A percentile compares a stretch with the other conserved stretches of the same genome.
These are phyloP conservation scores for Bipolaris oryzae DNA, from an alignment of 2,329 filamentous ascomycete genomes.

Conservation along the genomic window DNA sequence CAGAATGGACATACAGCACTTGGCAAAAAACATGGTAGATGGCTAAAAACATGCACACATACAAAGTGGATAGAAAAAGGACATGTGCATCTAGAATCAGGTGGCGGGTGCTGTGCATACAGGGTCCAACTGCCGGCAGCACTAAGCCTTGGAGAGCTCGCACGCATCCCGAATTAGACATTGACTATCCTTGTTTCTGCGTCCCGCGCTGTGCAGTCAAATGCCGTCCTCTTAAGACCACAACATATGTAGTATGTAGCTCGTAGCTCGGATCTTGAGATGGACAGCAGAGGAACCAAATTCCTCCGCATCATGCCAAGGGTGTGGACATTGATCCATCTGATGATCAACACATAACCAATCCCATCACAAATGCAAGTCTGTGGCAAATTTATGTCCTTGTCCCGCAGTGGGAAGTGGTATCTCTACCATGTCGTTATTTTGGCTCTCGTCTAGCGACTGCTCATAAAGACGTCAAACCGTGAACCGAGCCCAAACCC, in stretches of 20 bases:
- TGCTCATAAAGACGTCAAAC: constrained; percentile 44
- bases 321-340: neutral
- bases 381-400: constrained; percentile 11
- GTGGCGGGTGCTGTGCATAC: neutral
- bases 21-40: neutral
- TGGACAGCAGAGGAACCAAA: neutral
- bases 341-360: neutral
- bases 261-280: neutral
- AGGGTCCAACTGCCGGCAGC: neutral
- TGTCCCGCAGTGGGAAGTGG: constrained; percentile 25
- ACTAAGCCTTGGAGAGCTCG: neutral
- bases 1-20: constrained; percentile 6
- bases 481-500: constrained; percentile 28
- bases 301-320: neutral
- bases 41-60: neutral
- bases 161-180: neutral
- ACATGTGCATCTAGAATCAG: too few relatives aligned
- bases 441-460: constrained; percentile 34
- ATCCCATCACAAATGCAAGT: constrained; percentile 9
- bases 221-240: too few relatives aligned
- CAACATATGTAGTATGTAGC: neutral
- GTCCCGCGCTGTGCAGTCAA: neutral
- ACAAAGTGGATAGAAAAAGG: neutral
- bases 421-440: constrained; percentile 34
- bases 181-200: neutral